Evolutionary conservation across 805 yeast species (phyloP).

Genomic region (Spathaspora sp.): DNA sequence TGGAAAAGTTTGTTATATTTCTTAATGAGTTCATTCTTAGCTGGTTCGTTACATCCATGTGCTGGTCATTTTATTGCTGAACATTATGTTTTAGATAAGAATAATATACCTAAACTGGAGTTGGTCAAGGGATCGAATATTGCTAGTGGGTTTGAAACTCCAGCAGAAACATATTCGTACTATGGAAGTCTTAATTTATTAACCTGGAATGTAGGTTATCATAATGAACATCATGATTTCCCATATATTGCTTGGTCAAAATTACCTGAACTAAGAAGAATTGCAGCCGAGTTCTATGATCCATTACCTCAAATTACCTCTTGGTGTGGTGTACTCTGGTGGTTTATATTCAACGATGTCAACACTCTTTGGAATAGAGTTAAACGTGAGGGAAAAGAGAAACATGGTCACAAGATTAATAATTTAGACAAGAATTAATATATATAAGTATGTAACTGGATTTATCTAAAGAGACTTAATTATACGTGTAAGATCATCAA

Average conservation of each 20-base stretch:
- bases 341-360: slow-evolving; percentile 64
- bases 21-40: slow-evolving; percentile 73
- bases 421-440: slow-evolving; percentile 9
- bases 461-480: slow-evolving; percentile 46
- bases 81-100: slow-evolving; percentile 66
- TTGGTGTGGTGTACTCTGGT: slow-evolving; percentile 74
- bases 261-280: slow-evolving; percentile 55
- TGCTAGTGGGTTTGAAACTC: slow-evolving; percentile 29
- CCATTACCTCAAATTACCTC: slow-evolving; percentile 73
- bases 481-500: slow-evolving; percentile 63
- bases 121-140: slow-evolving; percentile 19
- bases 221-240: slow-evolving; percentile 93
- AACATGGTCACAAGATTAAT: slow-evolving; percentile 25
- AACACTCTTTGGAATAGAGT: slow-evolving; percentile 80
- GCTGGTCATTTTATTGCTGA: slow-evolving; percentile 97
- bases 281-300: slow-evolving; percentile 79
- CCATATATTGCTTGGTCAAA: slow-evolving; percentile 91
- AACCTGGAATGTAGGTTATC: slow-evolving; percentile 93
- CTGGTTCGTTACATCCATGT: slow-evolving; percentile 90
- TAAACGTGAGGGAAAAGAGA: slow-evolving; percentile 50
- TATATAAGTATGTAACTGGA: not conserved
- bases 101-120: slow-evolving; percentile 41
- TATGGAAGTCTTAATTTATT: slow-evolving; percentile 75
- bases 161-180: slow-evolving; percentile 83
- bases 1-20: slow-evolving; percentile 61